Evolutionary conservation across 176 grass and related monocot species (phyloP).

Genomic region (Guadua angustifolia): DNA sequence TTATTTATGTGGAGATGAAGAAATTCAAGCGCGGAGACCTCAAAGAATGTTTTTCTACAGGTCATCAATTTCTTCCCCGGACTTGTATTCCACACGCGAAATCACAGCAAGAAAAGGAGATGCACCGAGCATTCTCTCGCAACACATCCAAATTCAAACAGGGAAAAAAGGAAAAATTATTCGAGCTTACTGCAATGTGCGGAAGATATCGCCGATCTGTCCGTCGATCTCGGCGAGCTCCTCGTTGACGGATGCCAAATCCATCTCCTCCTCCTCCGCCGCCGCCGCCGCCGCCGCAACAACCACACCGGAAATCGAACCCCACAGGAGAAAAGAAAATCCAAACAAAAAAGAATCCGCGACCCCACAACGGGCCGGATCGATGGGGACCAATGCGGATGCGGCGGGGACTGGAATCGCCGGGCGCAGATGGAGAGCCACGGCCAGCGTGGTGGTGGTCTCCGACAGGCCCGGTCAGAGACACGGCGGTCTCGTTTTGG

Average conservation of each 20-base stretch:
- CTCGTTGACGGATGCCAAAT: conserved; percentile 89
- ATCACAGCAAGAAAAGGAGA: conserved; percentile 10
- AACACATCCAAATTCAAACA: background rate
- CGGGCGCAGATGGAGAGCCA: conserved; percentile 2
- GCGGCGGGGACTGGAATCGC: background rate
- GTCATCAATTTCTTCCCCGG: conserved; percentile 3
- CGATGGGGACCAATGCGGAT: conserved; percentile 21
- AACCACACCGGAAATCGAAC: background rate
- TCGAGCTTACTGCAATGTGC: conserved; percentile 84
- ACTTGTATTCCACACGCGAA: background rate
- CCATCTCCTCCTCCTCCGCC: conserved; percentile 50
- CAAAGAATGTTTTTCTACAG: background rate
- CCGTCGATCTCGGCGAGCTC: conserved; percentile 89
- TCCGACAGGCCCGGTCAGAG: conserved; percentile 36
- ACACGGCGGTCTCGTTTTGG: background rate
- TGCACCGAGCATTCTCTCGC: background rate
- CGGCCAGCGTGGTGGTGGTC: conserved; percentile 1
- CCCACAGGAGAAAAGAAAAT: conserved; percentile 28
- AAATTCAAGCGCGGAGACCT: background rate
- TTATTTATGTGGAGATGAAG: background rate
- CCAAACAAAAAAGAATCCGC: conserved; percentile 25
- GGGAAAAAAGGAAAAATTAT: background rate
- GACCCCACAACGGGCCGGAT: conserved; percentile 17
- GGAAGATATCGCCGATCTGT: conserved; percentile 85
- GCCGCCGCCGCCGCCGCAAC: no score